Evolutionary conservation across 306 rosid genomes (phyloP), one percentile per base, ranked within the genome.

Genomic region (Lablab purpureus): DNA sequence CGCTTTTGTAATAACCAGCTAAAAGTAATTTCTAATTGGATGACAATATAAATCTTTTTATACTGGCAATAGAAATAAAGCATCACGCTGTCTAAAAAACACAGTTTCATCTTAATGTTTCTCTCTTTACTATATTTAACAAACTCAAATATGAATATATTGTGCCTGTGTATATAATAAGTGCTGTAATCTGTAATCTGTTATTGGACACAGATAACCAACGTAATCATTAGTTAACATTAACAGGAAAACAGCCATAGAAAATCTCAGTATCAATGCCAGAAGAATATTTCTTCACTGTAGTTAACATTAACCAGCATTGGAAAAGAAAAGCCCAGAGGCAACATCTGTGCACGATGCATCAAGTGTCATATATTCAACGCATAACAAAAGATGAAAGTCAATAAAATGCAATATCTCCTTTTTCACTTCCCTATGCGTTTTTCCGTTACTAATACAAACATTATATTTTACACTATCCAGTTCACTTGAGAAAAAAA

Each of bases 281-380:
- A 64, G 64, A 76, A 76, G 64, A 49, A 64, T 34, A 64, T 63
- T 62, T 47, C 49, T 32, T 64, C 27, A 14, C 73, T 21, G 54
- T 11, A 19, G 17, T 47, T 4, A 54, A 43, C 5, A 28, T 46
- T 3, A 52, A 43, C 10, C 18, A 52, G 55, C 46, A 55, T 34
- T 22, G 22, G 50, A 64, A 63, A 54, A 22, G 36, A 54, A 1
- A 73, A 28, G 15, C 11, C 65, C 46, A 49, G 73, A 49, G 56
- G 22, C 70, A 47, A 41, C 4, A 75, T 47, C 23, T 22, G 45
- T 13, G 54, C 56, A 56, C 23, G n/a, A 55, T 13, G 54, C 56
- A 56, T 7, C 14, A 34, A 45, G 66, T n/a, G 23, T 30, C 55
- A 46, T 28, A 80, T 19, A 66, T 68, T 41, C 60, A 65, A 74